Evolutionary conservation across 106 monocot species (phyloP), one percentile per base, ranked within the genome.

Genomic region (Acanthochlamys bracteata): DNA sequence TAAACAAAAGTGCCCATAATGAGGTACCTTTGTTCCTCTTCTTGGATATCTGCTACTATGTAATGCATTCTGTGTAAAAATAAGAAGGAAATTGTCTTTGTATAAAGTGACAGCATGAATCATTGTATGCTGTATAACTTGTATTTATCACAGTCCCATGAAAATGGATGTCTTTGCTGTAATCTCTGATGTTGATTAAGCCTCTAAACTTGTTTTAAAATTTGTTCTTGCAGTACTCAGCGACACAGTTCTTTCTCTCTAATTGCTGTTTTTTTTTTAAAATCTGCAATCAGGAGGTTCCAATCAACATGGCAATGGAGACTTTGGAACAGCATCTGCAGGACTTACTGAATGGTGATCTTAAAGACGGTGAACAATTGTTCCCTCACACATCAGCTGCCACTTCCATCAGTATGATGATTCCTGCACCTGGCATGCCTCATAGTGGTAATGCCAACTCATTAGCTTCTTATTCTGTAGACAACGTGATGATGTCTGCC

Each of bases 381-480:
- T 49, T 49, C 17, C 15, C 49, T 49, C 17, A 49, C 33, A 49
- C 49, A 49, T 3, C 9, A 14, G 49, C 49, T 49, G 2, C 49
- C 15, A 14, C 49, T 49, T 12, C 17, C 2, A 10, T 55, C 15
- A 20, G 20, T 22, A 55, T 22, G 22, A 55, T 55, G 55, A 55
- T 55, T 21, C 55, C 55, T 20, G 55, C 55, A 55, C 55, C 55
- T 55, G 55, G 55, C 20, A 55, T 55, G 55, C 55, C 55, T 2
- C 55, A 55, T 55, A 71, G 51, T 67, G 70, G 75, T 21, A 81
- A 51, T 40, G 68, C 68, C 64, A 78, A 76, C 27, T 24, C 74
- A 39, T 8, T 47, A 11, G 70, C 70, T 12, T 59, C 69, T 43
- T 56, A 52, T 72, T 64, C 69, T 46, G 21, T 60, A 20, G 80